Evolutionary conservation across 2,329 filamentous ascomycete species (phyloP).

Genomic region (Eurotiales sp.): DNA sequence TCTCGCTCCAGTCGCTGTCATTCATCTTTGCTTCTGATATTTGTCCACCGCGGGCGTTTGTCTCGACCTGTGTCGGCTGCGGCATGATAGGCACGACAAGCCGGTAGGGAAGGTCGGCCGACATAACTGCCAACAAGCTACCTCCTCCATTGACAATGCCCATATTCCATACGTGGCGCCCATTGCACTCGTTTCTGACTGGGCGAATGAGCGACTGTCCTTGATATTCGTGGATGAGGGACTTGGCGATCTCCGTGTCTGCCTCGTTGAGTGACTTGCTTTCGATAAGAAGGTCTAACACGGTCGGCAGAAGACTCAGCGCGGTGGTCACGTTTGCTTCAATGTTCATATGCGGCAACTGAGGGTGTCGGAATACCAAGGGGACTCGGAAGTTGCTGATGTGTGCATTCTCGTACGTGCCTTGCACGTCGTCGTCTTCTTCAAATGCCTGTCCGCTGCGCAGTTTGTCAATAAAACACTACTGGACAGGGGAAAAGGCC

Average conservation of each 20-base stretch:
- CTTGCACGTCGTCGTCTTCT: slow-evolving; percentile 39
- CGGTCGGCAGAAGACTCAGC: slow-evolving; percentile 43
- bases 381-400: slow-evolving; percentile 46
- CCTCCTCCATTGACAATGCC: slow-evolving; percentile 33
- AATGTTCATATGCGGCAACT: slow-evolving; percentile 41
- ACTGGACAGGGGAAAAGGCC: no score
- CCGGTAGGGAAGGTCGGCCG: slow-evolving; percentile 70
- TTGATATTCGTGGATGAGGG: slow-evolving; percentile 44
- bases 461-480: background rate
- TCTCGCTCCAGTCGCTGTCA: no score
- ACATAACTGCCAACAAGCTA: slow-evolving; percentile 58
- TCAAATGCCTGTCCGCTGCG: slow-evolving; percentile 40
- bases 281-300: slow-evolving; percentile 44
- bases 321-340: slow-evolving; percentile 37
- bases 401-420: slow-evolving; percentile 45
- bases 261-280: slow-evolving; percentile 36
- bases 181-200: slow-evolving; percentile 27
- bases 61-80: no score
- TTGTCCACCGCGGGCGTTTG: no score
- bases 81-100: slow-evolving; percentile 62
- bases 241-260: slow-evolving; percentile 33
- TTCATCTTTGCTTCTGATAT: background rate
- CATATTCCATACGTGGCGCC: slow-evolving; percentile 29
- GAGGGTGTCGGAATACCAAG: slow-evolving; percentile 43
- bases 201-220: slow-evolving; percentile 46